Evolutionary conservation across 805 yeast species (phyloP).

Genomic region (Candida chauliodis): DNA sequence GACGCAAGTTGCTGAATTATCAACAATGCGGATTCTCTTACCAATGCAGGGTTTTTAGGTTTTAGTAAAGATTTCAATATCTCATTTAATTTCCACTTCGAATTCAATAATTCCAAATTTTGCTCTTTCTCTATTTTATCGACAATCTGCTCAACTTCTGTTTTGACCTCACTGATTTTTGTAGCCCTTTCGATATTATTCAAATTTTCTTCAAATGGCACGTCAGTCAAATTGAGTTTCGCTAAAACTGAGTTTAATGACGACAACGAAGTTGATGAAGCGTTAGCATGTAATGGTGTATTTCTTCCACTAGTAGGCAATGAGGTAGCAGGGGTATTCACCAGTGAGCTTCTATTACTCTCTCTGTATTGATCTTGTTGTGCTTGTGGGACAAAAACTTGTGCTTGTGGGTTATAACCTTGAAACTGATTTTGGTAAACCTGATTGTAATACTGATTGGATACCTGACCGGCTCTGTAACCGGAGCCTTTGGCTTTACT

Average conservation of each 20-base stretch:
- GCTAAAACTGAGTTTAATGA: constrained; percentile 69
- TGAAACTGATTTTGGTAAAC: constrained; percentile 8
- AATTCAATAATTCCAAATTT: constrained; percentile 37
- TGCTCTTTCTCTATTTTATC: constrained; percentile 43
- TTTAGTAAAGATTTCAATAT: constrained; percentile 64
- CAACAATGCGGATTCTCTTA: constrained; percentile 74
- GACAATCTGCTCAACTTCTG: constrained; percentile 52
- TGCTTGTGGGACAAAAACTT: constrained; percentile 9
- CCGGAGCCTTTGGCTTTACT: constrained; percentile 31
- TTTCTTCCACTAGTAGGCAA: constrained; percentile 33
- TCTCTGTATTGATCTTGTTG: constrained; percentile 7
- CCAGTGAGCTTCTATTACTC: constrained; percentile 11
- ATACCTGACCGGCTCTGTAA: constrained; percentile 16
- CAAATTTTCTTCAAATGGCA: constrained; percentile 65
- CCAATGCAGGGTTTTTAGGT: constrained; percentile 67
- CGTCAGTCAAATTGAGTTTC: constrained; percentile 49
- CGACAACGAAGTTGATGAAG: constrained; percentile 70
- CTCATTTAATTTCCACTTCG: constrained; percentile 64
- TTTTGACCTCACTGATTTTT: constrained; percentile 51
- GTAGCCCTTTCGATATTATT: constrained; percentile 48
- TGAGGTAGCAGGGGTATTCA: constrained; percentile 24
- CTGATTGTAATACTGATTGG: constrained; percentile 8
- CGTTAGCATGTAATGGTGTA: constrained; percentile 32
- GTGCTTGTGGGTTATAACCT: constrained; percentile 11
- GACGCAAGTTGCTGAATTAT: constrained; percentile 56